A percentile compares a stretch with the other conserved stretches of the same genome.
phyloP scores from a whole-genome alignment of 176 grass and related monocot genomes.

The Bolboschoenus planiculmis region DNA sequence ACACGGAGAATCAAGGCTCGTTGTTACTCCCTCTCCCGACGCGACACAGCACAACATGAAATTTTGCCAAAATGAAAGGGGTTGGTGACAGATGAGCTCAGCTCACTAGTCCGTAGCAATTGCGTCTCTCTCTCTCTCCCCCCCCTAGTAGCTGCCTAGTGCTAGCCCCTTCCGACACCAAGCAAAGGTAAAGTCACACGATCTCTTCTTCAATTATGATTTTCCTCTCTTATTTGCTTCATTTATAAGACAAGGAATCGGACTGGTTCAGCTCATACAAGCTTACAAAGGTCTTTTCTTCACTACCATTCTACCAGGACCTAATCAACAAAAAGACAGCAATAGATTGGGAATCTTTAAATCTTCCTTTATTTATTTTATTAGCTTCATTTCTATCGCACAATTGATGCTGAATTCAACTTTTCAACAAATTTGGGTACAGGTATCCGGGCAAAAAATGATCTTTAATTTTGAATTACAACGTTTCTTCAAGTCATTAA shows the following conservation, averaged over 20 bases:
- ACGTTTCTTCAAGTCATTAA: background rate
- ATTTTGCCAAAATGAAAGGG: too few species aligned
- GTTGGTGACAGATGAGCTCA: too few species aligned
- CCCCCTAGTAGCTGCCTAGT: too few species aligned
- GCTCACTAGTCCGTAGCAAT: too few species aligned
- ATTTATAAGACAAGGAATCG: background rate
- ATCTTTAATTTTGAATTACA: background rate
- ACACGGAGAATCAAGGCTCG: too few species aligned
- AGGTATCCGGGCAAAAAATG: background rate
- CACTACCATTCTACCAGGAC: background rate
- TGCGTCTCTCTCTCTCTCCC: too few species aligned
- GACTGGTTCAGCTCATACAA: background rate
- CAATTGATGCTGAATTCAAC: background rate
- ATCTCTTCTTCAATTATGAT: background rate
- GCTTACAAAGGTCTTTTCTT: background rate
- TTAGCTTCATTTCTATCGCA: background rate
- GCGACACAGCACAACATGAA: too few species aligned
- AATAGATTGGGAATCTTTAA: background rate
- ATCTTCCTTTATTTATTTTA: background rate
- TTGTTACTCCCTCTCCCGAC: too few species aligned
- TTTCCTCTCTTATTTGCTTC: background rate
- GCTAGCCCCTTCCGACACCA: background rate
- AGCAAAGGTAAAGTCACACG: background rate
- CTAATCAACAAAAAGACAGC: background rate
- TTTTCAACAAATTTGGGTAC: background rate